Base-by-base conservation (phyloP, 1,284 basidiomycete genomes). In the Gymnopus androsaceus region DNA sequence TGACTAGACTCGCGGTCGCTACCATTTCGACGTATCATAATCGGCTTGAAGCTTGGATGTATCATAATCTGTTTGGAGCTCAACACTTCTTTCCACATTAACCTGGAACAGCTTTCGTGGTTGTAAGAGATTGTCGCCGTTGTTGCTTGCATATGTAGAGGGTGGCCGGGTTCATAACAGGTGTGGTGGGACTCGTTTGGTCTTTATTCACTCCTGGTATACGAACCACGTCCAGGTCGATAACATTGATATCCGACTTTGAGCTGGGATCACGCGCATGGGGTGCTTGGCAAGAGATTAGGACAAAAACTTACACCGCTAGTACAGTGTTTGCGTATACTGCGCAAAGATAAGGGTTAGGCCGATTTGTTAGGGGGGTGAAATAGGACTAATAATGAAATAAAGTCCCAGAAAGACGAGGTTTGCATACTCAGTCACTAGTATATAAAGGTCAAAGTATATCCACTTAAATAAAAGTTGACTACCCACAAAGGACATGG, bases 291-390 rank as follows among this genome's bases (percentile, higher is more conserved):
- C 34, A n/a, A 17, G 3, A n/a, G n/a, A n/a, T 23, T 5, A 33
- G n/a, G 14, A 47, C 6, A 1, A 42, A 14, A 5, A 50, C 54
- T 44, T 15, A 56, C 54, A 56, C 48, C 12, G 54, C 54, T 11
- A 56, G 34, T 4, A 56, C 40, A 4, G 54, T 36, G 19, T 56
- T 56, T 23, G 38, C 54, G 21, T 56, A 56, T 25, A 56, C 54
- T 56, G 21, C 25, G 17, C 14, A 14, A 15, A 27, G 9, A 17
- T 9, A n/a, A 3, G 17, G 40, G 25, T 15, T 11, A 4, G 27
- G 25, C 51, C 14, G 33, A 53, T 42, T 9, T 27, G 31, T 53
- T 53, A 25, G 51, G n/a, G n/a, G n/a, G n/a, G n/a, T n/a, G n/a
- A n/a, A n/a, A n/a, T n/a, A n/a, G n/a, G n/a, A n/a, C n/a, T 42